phyloP scores from a whole-genome alignment of 352 stramenopile species.

The Achlya hypogyna region DNA sequence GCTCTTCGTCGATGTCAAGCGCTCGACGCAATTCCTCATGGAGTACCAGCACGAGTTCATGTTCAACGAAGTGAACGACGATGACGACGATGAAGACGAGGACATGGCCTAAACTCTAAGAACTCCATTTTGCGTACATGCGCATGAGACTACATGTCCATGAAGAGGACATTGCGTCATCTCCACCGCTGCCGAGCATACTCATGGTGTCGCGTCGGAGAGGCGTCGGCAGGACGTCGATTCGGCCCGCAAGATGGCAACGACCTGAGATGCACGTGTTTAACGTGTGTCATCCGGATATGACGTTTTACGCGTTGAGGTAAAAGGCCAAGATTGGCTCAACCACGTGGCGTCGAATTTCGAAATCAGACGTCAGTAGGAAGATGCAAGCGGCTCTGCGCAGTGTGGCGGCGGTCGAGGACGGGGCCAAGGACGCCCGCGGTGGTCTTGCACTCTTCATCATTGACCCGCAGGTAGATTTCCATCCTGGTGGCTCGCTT shows the following conservation, averaged over 20 bases:
- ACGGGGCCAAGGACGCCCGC: neutral
- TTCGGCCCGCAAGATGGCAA: too few species aligned
- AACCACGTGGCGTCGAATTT: neutral
- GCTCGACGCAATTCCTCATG: conserved; percentile 98
- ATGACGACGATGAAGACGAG: conserved; percentile 35
- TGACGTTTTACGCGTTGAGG: neutral
- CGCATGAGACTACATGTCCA: too few species aligned
- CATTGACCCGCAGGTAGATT: conserved; percentile 94
- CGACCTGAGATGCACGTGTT: neutral
- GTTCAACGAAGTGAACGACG: conserved; percentile 91
- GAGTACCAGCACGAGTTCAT: conserved; percentile 99
- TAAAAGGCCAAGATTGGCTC: neutral
- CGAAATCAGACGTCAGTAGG: neutral
- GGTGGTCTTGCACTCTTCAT: conserved; percentile 80
- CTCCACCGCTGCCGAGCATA: too few species aligned
- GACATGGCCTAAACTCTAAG: conserved; percentile 9
- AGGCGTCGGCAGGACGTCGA: too few species aligned
- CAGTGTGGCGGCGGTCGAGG: neutral
- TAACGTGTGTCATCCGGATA: neutral
- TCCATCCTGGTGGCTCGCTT: conserved; percentile 92
- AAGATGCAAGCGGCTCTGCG: conserved; percentile 2
- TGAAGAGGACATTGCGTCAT: too few species aligned
- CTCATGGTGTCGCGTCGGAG: too few species aligned
- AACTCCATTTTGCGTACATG: neutral
- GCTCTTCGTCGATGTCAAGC: conserved; percentile 98